A percentile compares a stretch with the other conserved stretches of the same genome.
Conservation (phyloP, 208 protist species). For the Acanthamoeba lugdunensis region DNA sequence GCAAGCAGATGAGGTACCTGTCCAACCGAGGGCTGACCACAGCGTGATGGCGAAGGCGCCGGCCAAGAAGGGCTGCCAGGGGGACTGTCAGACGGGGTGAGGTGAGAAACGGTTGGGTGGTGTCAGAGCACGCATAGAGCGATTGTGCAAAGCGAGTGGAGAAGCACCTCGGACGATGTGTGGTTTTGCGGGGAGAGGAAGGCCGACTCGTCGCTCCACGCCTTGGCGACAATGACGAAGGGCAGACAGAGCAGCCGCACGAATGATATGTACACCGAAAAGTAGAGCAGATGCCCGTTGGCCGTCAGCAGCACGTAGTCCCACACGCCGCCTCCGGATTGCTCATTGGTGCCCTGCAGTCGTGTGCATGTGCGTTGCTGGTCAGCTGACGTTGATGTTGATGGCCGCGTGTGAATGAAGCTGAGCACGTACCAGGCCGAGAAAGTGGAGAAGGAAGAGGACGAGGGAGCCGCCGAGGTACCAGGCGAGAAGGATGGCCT, state of each 20-base stretch:
- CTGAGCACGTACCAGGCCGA: neutral
- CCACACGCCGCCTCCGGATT: neutral
- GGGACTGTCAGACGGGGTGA: neutral
- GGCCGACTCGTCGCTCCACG: constrained; percentile 55
- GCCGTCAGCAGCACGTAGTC: neutral
- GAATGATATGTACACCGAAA: constrained; percentile 35
- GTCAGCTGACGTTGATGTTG: neutral
- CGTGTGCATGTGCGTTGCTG: neutral
- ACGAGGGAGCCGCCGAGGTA: constrained; percentile 10
- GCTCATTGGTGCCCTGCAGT: constrained; percentile 25
- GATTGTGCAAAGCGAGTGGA: too few species aligned
- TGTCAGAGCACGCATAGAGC: neutral
- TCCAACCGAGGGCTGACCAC: constrained; percentile 7
- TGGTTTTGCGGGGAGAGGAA: constrained; percentile 26
- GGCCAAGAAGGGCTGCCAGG: constrained; percentile 38
- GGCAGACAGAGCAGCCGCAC: constrained; percentile 41
- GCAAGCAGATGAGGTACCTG: neutral
- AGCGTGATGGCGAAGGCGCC: constrained; percentile 29
- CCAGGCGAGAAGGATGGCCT: constrained; percentile 21
- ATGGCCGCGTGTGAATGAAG: neutral
- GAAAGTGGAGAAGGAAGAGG: constrained; percentile 9
- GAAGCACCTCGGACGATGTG: neutral
- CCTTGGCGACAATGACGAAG: constrained; percentile 53
- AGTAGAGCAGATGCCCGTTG: constrained; percentile 34
- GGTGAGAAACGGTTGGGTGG: neutral